Evolutionary conservation across 2,329 filamentous ascomycete species (phyloP).

Genomic region (Tolypocladium nubicola): DNA sequence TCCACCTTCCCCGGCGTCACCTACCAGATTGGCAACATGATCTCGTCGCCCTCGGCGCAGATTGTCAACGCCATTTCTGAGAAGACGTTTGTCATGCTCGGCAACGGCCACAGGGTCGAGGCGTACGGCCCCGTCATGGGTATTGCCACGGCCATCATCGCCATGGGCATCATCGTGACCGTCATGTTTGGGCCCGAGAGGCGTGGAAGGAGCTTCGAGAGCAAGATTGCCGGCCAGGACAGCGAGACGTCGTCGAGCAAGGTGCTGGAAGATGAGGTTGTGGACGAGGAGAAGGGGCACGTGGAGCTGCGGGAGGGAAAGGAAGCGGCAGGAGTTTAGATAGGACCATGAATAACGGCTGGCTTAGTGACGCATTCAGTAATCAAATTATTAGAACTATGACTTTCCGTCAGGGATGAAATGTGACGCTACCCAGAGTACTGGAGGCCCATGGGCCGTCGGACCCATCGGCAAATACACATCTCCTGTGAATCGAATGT

Average conservation of each 20-base stretch:
- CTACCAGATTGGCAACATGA: conserved; percentile 68
- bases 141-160: conserved; percentile 67
- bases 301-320: conserved; percentile 5
- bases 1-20: conserved; percentile 61
- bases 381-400: no score
- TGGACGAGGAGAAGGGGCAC: conserved; percentile 19
- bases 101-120: conserved; percentile 46
- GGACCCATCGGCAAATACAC: not conserved
- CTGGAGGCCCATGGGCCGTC: not conserved
- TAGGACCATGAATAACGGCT: no score
- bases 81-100: conserved; percentile 41
- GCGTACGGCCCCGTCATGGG: conserved; percentile 70
- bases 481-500: no score
- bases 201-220: conserved; percentile 59
- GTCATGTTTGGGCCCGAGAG: conserved; percentile 65
- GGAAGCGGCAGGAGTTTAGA: not conserved
- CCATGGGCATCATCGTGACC: conserved; percentile 55
- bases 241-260: conserved; percentile 13
- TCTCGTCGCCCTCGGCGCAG: conserved; percentile 61
- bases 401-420: not conserved
- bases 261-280: conserved; percentile 12
- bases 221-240: conserved; percentile 31
- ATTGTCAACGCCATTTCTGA: conserved; percentile 70
- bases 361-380: not conserved
- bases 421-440: not conserved